These are phyloP conservation scores for Stemphylium lycopersici DNA, from an alignment of 2,329 filamentous ascomycete species.

Conservation along the genomic window DNA sequence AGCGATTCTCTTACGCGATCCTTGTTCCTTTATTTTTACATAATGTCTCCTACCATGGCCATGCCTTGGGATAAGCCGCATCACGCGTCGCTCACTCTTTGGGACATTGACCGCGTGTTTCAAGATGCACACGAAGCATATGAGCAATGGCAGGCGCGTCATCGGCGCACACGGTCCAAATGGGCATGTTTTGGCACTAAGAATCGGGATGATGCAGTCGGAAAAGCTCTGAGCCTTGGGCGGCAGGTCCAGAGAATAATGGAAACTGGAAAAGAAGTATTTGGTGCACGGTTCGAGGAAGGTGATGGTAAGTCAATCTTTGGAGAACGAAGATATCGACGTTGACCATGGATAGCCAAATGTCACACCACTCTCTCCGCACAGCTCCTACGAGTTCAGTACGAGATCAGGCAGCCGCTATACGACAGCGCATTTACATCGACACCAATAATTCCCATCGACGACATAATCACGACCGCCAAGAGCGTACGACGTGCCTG, in stretches of 20 bases:
- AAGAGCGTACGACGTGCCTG: conserved; percentile 42
- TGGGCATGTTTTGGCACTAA: conserved; percentile 37
- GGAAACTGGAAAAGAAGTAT: conserved; percentile 34
- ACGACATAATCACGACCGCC: conserved; percentile 39
- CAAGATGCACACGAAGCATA: conserved; percentile 43
- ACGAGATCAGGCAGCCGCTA: conserved; percentile 40
- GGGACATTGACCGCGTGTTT: conserved; percentile 47
- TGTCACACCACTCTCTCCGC: conserved; percentile 41
- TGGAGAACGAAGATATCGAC: neutral
- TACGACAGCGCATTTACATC: conserved; percentile 35
- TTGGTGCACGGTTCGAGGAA: conserved; percentile 39
- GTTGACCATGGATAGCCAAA: conserved; percentile 33
- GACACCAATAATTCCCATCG: conserved; percentile 28
- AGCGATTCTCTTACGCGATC: neutral
- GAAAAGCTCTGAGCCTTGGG: conserved; percentile 35
- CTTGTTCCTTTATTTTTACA: conserved; percentile 1
- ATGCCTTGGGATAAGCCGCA: conserved; percentile 37
- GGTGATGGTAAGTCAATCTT: conserved; percentile 36
- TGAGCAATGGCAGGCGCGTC: conserved; percentile 35
- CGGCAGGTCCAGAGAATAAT: conserved; percentile 34
- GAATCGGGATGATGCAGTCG: conserved; percentile 35
- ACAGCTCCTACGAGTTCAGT: conserved; percentile 42
- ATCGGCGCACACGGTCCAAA: conserved; percentile 25
- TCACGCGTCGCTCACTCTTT: conserved; percentile 39
- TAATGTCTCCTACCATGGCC: conserved; percentile 22